Percentiles rank a stretch among this genome's conserved stretches.
Conservation (phyloP, 257 asterid species). For the Buddleja alternifolia region DNA sequence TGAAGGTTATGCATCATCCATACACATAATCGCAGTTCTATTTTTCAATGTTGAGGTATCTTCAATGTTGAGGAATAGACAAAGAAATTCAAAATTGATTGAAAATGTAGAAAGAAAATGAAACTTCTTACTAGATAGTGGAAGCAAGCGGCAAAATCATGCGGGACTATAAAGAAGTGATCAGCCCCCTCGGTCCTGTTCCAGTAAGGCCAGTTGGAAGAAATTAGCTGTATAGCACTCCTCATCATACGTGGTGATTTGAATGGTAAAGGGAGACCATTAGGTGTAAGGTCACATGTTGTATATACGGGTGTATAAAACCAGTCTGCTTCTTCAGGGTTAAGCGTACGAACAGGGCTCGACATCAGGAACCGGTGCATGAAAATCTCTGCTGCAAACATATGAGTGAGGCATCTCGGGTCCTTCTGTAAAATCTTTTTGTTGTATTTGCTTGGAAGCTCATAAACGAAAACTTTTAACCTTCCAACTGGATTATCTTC, state of each 20-base stretch:
- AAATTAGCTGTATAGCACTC: constrained; percentile 83
- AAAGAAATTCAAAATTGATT: background rate
- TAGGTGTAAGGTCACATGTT: constrained; percentile 86
- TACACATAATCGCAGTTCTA: background rate
- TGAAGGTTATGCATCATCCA: background rate
- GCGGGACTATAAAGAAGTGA: constrained; percentile 88
- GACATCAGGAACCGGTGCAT: constrained; percentile 84
- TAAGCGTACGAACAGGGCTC: constrained; percentile 79
- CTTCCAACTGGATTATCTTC: constrained; percentile 88
- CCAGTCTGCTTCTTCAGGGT: constrained; percentile 97
- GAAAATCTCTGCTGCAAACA: constrained; percentile 94
- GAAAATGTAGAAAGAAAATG: background rate
- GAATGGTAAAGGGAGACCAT: constrained; percentile 86
- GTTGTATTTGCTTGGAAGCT: constrained; percentile 90
- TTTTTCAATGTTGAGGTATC: no score
- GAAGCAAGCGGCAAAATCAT: constrained; percentile 91
- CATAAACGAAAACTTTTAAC: constrained; percentile 78
- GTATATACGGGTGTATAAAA: constrained; percentile 84
- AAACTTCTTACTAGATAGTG: constrained; percentile 70
- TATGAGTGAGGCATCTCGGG: constrained; percentile 84
- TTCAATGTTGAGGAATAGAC: background rate
- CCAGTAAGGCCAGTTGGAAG: constrained; percentile 96
- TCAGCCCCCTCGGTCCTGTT: constrained; percentile 94
- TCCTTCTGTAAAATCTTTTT: constrained; percentile 74
- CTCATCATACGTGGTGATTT: constrained; percentile 95